phyloP scores from a whole-genome alignment of 345 rosid species.

The Citrus reticulata region DNA sequence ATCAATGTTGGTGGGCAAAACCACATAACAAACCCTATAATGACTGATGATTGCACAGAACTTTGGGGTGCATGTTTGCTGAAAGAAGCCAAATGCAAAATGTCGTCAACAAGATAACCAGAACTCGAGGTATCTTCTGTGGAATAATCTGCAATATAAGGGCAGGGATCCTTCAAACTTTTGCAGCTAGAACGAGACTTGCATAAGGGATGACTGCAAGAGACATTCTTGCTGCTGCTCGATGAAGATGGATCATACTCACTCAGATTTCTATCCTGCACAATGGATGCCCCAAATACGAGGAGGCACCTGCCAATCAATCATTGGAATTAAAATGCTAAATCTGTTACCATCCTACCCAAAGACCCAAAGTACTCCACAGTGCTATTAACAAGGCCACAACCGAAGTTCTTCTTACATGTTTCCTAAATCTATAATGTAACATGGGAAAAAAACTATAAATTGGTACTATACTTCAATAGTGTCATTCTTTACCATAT shows the following conservation, averaged over 20 bases:
- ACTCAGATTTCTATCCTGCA: conserved; percentile 31
- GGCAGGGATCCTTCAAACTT: conserved; percentile 25
- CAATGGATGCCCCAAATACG: conserved; percentile 26
- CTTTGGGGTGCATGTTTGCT: conserved; percentile 3
- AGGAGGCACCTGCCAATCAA: conserved; percentile 26
- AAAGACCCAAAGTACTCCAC: conserved; percentile 1
- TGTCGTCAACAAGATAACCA: conserved; percentile 18
- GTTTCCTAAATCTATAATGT: not conserved
- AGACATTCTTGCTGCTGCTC: conserved; percentile 17
- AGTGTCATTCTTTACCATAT: not conserved
- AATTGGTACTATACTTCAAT: not conserved
- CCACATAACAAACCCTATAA: conserved; percentile 1
- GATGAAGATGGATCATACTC: conserved; percentile 24
- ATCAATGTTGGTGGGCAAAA: not conserved
- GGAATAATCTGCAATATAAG: conserved; percentile 20
- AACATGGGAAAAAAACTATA: not conserved
- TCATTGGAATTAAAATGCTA: conserved; percentile 17
- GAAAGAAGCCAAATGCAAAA: conserved; percentile 2
- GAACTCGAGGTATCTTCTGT: conserved; percentile 22
- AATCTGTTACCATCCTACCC: not conserved
- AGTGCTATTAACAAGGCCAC: not conserved
- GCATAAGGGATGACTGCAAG: conserved; percentile 27
- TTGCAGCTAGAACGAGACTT: conserved; percentile 16
- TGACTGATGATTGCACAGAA: conserved; percentile 4
- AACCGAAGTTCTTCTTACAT: not conserved